Percentiles rank a stretch among this genome's conserved stretches.
These are phyloP conservation scores for Gymnopilus dilepis DNA, from an alignment of 768 basidiomycete species.

Conservation along the genomic window DNA sequence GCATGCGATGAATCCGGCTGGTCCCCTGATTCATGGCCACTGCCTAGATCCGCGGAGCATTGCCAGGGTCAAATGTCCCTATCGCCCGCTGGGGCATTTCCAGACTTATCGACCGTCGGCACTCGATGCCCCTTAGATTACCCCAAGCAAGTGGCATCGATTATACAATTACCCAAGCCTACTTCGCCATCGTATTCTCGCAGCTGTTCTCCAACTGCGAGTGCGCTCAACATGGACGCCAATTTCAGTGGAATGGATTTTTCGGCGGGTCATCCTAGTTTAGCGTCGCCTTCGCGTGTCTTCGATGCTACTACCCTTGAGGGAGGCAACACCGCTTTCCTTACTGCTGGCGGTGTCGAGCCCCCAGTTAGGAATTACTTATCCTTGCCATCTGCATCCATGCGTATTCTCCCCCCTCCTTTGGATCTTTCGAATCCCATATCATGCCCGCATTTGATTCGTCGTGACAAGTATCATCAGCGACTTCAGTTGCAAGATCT, in stretches of 20 bases:
- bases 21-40: constrained; percentile 8
- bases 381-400: constrained; percentile 22
- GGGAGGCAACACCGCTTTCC: neutral
- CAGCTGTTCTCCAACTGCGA: neutral
- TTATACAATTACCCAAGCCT: neutral
- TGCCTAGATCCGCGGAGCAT: neutral
- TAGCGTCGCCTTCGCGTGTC: neutral
- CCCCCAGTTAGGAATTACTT: constrained; percentile 11
- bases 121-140: neutral
- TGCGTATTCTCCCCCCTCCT: constrained; percentile 15
- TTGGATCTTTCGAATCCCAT: constrained; percentile 1
- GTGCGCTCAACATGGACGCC: neutral
- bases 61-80: neutral
- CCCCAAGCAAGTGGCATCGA: neutral
- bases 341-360: neutral
- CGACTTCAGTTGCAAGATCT: constrained; percentile 21
- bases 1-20: constrained; percentile 25
- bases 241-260: neutral
- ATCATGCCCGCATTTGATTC: constrained; percentile 18
- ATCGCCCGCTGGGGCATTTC: neutral
- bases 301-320: neutral
- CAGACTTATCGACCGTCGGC: neutral
- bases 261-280: neutral
- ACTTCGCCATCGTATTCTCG: neutral
- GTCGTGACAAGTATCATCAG: constrained; percentile 14